Conservation (phyloP, 441 rosid genomes). For the Mallotus repandus region DNA sequence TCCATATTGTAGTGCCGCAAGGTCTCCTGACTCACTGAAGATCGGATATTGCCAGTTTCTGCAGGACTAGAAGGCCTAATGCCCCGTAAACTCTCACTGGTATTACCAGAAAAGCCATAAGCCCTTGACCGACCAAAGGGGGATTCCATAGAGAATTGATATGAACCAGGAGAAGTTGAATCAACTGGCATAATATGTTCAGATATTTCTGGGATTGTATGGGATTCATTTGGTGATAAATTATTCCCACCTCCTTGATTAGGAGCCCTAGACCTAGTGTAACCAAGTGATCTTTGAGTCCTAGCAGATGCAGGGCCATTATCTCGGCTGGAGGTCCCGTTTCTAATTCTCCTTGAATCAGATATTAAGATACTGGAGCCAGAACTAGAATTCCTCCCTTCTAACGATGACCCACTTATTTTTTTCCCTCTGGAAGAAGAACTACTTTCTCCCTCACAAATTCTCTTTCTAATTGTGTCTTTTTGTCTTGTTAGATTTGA, state of each 20-base stretch:
- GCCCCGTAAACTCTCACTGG: constrained; percentile 41
- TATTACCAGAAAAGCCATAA: constrained; percentile 35
- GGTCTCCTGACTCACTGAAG: constrained; percentile 49
- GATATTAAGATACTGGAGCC: constrained; percentile 50
- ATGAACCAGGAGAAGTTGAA: constrained; percentile 41
- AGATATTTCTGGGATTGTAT: constrained; percentile 37
- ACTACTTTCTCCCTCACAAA: constrained; percentile 63
- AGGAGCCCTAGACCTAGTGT: constrained; percentile 42
- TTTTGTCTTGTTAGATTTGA: constrained; percentile 43
- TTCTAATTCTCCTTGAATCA: constrained; percentile 61
- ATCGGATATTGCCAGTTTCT: constrained; percentile 45
- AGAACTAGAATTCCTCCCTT: constrained; percentile 40
- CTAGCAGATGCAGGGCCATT: constrained; percentile 43
- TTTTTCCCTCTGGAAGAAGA: constrained; percentile 60
- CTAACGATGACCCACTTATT: constrained; percentile 40
- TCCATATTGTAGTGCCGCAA: constrained; percentile 62
- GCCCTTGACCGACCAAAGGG: constrained; percentile 29
- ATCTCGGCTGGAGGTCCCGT: constrained; percentile 43
- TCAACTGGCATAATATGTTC: constrained; percentile 46
- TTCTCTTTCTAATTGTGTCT: constrained; percentile 44
- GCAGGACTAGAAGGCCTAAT: constrained; percentile 53
- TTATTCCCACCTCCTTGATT: constrained; percentile 50
- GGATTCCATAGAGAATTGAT: constrained; percentile 37
- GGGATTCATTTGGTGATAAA: constrained; percentile 34
- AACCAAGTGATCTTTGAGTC: constrained; percentile 47